Conservation (phyloP, 371 early-diverging fungal genomes). For the Dinochytrium kinnereticum region DNA sequence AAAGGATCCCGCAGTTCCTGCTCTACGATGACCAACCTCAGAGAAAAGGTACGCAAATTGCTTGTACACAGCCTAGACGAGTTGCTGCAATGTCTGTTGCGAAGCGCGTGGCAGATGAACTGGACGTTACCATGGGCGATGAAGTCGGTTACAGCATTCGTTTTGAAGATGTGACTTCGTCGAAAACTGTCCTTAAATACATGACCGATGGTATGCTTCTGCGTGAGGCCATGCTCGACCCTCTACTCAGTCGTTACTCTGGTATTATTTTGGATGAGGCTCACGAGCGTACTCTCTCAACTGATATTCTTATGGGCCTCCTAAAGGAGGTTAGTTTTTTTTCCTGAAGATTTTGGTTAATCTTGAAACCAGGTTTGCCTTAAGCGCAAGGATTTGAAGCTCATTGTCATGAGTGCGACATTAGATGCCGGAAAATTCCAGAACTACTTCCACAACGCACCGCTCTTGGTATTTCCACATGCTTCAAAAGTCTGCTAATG, state of each 20-base stretch:
- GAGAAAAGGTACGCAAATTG: conserved; percentile 85
- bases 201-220: conserved; percentile 99
- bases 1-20: conserved; percentile 93
- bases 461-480: conserved; percentile 50
- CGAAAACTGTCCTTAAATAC: conserved; percentile 88
- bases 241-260: conserved; percentile 80
- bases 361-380: conserved; percentile 45
- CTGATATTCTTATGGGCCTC: conserved; percentile 97
- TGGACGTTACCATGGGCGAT: conserved; percentile 87
- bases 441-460: conserved; percentile 80
- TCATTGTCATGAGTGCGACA: conserved; percentile 94
- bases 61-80: conserved; percentile 98
- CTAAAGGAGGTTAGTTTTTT: conserved; percentile 71
- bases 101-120: conserved; percentile 93
- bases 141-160: conserved; percentile 97
- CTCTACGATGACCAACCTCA: conserved; percentile 90
- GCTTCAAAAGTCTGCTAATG: conserved; percentile 13
- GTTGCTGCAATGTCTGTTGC: conserved; percentile 99
- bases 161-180: conserved; percentile 92
- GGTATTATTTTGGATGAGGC: conserved; percentile 98
- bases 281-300: conserved; percentile 83
- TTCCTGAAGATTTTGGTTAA: conserved; percentile 16
- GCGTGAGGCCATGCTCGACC: conserved; percentile 97
- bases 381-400: conserved; percentile 75
- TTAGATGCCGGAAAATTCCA: conserved; percentile 88